Evolutionary conservation across 108 stramenopile species (phyloP).

Genomic region (Nannochloropsis oceanica): DNA sequence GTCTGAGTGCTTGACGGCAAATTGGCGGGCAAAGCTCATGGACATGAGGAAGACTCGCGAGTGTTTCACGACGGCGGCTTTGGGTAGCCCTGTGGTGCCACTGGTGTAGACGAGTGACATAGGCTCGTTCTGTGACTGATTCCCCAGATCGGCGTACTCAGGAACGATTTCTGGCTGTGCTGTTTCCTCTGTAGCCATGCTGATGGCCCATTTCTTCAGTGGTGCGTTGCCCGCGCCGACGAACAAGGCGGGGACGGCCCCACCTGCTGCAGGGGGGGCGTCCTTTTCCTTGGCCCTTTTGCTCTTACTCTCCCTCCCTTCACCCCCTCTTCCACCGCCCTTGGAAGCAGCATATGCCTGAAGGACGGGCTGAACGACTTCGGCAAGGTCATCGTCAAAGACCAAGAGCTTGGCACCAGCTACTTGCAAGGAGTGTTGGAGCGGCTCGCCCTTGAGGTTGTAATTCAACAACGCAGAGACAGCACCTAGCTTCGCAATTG

Average conservation of each 20-base stretch:
- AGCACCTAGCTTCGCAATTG: constrained; percentile 28
- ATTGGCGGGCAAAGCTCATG: not conserved
- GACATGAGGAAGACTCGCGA: not conserved
- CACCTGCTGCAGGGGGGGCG: not conserved
- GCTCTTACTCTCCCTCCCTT: not conserved
- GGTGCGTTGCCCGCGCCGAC: not conserved
- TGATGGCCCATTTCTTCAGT: not conserved
- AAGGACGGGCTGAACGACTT: not conserved
- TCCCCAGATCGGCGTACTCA: not conserved
- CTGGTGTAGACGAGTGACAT: constrained; percentile 21
- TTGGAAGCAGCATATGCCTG: not conserved
- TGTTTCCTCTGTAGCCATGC: not conserved
- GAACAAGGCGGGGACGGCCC: not conserved
- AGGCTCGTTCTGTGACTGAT: not conserved
- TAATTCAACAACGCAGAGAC: constrained; percentile 23
- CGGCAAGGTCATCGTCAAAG: constrained; percentile 2
- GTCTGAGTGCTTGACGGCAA: constrained; percentile 1
- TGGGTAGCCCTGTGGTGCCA: constrained; percentile 38
- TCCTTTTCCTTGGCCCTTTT: not conserved
- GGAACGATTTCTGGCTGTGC: not conserved
- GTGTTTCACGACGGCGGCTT: constrained; percentile 21
- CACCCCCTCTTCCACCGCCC: not conserved
- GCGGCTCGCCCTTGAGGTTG: constrained; percentile 8
- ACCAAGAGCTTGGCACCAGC: constrained; percentile 12
- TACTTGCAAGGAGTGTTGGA: constrained; percentile 18